Conservation (phyloP, 768 basidiomycete species). For the Lyophyllum decastes region DNA sequence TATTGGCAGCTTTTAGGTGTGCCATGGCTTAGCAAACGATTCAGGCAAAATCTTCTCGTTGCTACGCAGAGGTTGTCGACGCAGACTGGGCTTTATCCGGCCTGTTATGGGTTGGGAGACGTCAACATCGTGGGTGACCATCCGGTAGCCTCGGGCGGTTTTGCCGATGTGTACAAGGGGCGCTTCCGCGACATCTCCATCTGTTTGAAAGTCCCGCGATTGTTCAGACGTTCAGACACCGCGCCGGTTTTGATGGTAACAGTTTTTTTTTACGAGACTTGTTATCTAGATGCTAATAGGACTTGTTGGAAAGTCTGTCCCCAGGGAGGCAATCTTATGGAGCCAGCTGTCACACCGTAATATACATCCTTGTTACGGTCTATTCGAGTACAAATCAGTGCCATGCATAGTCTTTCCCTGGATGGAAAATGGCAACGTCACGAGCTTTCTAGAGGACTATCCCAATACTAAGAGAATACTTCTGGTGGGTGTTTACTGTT, state of each 20-base stretch:
- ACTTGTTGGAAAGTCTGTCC: background rate
- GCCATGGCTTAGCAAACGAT: background rate
- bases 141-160: constrained; percentile 1
- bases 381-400: background rate
- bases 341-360: constrained; percentile 8
- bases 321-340: constrained; percentile 4
- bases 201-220: background rate
- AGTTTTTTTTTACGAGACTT: background rate
- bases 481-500: background rate
- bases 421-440: constrained; percentile 12
- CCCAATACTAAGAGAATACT: background rate
- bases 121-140: background rate
- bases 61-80: constrained; percentile 1
- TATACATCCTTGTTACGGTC: constrained; percentile 6
- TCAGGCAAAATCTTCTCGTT: background rate
- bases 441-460: background rate
- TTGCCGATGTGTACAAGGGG: constrained; percentile 5
- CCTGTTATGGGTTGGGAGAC: background rate
- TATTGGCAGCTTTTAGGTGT: background rate
- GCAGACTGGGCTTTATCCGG: constrained; percentile 1
- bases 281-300: background rate
- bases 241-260: background rate
- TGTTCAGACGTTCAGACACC: background rate
- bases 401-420: constrained; percentile 9
- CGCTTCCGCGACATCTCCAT: background rate